These are phyloP conservation scores for Fusarium fujikuroi DNA, from an alignment of 2,329 filamentous ascomycete species.

Conservation along the genomic window DNA sequence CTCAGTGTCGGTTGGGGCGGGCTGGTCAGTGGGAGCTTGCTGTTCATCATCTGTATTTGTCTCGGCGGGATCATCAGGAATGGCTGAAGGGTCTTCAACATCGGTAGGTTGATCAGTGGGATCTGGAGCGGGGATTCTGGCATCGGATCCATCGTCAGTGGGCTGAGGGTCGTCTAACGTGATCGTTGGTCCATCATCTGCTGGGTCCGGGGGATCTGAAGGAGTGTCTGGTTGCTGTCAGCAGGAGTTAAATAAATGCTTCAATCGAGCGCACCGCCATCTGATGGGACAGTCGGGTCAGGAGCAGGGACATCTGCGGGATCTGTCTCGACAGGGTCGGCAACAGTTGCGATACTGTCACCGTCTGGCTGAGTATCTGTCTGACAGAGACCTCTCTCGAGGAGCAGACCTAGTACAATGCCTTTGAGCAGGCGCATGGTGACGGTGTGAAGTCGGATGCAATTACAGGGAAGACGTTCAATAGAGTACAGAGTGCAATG, in stretches of 20 bases:
- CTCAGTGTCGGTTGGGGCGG: not conserved
- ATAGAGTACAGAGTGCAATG: too few relatives aligned
- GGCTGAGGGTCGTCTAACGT: not conserved
- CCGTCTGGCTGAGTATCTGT: not conserved
- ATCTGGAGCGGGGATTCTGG: not conserved
- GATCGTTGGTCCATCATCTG: not conserved
- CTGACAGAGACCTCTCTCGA: not conserved
- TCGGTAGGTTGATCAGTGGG: not conserved
- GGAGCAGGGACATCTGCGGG: not conserved
- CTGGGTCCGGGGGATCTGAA: not conserved
- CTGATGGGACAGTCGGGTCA: not conserved
- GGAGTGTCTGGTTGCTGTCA: not conserved
- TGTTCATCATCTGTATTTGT: not conserved
- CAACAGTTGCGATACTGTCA: not conserved
- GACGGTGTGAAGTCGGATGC: fast-evolving
- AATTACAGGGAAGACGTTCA: too few relatives aligned
- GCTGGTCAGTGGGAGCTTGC: not conserved
- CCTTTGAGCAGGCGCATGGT: constrained; percentile 7
- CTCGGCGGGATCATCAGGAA: not conserved
- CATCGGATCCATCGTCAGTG: not conserved
- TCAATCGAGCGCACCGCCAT: not conserved
- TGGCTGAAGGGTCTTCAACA: not conserved
- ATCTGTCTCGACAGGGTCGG: not conserved
- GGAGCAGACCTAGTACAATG: not conserved
- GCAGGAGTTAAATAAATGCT: not conserved